Conservation (phyloP, 176 grass and related monocot species). For the Poa pratensis region DNA sequence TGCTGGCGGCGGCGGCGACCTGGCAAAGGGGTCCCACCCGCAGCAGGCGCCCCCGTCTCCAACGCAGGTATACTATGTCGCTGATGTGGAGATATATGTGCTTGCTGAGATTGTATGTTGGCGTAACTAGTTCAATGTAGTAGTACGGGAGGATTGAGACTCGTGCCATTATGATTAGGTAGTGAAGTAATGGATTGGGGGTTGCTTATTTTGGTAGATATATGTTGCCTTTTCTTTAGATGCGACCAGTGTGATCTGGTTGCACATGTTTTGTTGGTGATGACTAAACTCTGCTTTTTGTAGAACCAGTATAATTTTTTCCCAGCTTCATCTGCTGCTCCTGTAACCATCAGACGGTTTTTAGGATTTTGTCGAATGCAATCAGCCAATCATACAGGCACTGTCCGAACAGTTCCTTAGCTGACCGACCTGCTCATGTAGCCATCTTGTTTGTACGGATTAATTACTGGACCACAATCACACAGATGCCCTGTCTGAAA, state of each 20-base stretch:
- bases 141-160: not conserved
- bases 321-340: not conserved
- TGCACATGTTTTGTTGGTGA: not conserved
- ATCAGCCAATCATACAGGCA: not conserved
- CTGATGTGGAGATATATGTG: not conserved
- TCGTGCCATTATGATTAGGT: not conserved
- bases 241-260: not conserved
- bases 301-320: not conserved
- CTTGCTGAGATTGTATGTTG: not conserved
- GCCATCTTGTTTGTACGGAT: not conserved
- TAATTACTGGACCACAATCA: not conserved
- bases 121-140: not conserved
- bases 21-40: slow-evolving; percentile 12
- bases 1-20: slow-evolving; percentile 35
- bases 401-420: not conserved
- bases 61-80: slow-evolving; percentile 42
- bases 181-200: not conserved
- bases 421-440: not conserved
- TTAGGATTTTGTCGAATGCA: not conserved
- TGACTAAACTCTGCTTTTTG: slow-evolving; percentile 1
- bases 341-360: not conserved
- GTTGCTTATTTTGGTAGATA: not conserved
- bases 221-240: not conserved
- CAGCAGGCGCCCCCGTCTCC: slow-evolving; percentile 22
- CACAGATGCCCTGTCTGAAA: not conserved